Percentiles rank a stretch among this genome's conserved stretches.
Evolutionary conservation across 345 rosid genomes (phyloP).

Genomic region (Gossypium herbaceum): DNA sequence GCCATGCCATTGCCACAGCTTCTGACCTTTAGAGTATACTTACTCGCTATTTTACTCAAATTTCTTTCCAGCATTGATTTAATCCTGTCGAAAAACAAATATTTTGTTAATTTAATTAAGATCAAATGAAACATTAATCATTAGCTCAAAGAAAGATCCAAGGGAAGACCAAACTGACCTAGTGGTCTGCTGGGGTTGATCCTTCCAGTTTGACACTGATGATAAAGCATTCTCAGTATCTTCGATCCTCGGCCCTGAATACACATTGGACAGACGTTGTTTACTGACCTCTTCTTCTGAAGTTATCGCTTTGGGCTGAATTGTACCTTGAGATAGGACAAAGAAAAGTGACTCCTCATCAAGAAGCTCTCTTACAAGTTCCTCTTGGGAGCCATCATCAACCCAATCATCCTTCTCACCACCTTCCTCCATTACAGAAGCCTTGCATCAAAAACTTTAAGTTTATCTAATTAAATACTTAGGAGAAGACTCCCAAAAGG

Average conservation of each 20-base stretch:
- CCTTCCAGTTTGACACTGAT: constrained; percentile 23
- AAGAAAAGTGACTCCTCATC: constrained; percentile 48
- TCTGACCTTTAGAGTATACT: constrained; percentile 69
- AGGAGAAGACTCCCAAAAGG: background rate
- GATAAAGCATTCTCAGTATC: constrained; percentile 52
- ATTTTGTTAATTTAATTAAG: background rate
- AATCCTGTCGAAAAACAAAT: constrained; percentile 3
- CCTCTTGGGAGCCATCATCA: constrained; percentile 30
- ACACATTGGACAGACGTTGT: constrained; percentile 32
- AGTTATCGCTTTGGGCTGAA: background rate
- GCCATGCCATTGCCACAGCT: constrained; percentile 46
- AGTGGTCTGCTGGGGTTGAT: constrained; percentile 24
- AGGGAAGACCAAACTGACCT: constrained; percentile 18
- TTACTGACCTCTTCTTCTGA: constrained; percentile 27
- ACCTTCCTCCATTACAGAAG: constrained; percentile 26
- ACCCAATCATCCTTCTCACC: constrained; percentile 23
- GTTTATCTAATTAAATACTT: background rate
- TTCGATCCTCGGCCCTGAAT: constrained; percentile 54
- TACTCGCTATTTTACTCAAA: constrained; percentile 45
- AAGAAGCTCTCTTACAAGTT: constrained; percentile 48
- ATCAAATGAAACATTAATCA: background rate
- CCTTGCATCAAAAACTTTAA: background rate
- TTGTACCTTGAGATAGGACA: constrained; percentile 23
- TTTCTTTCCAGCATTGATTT: constrained; percentile 33
- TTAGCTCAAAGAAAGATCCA: background rate